Evolutionary conservation across 768 basidiomycete genomes (phyloP), one percentile per base, ranked within the genome.

Genomic region (Pleurotus salmoneostramineus): DNA sequence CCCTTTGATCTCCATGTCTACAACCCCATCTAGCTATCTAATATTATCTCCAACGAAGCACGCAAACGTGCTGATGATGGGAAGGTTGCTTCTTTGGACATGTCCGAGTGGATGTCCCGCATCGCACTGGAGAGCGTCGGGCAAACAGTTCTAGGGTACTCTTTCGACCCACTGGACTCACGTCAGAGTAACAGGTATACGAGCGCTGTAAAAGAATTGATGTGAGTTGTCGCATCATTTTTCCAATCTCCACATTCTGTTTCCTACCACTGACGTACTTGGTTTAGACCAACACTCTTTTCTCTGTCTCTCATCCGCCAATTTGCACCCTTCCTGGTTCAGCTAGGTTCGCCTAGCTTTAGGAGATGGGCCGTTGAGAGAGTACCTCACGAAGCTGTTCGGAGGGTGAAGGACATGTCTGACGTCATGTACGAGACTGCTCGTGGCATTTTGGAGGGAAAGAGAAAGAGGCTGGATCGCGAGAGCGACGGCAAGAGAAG

Each of bases 391-490:
- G 51, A 63, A 34, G 69, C 70, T 0, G 67, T 82, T 14, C 77
- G 76, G 50, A 74, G 72, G 52, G 69, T 81, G 12, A 75, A 75
- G 58, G 60, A 68, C 5, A 80, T 81, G 63, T 73, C 77, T n/a
- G 81, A 82, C 61, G 67, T 76, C 6, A 77, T 83, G 76, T 68
- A 81, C 50, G 60, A 71, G 40, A 74, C 74, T 3, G 78, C 79
- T 1, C 59, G 64, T 17, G 63, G 64, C 3, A 79, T 83, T 47
- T 65, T 82, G 50, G 63, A 69, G 47, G 64, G 70, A 55, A 78
- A 79, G 62, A 69, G 74, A 55, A 58, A 56, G 34, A 70, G 49
- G 44, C 63, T 70, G 42, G 56, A 66, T 61, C 14, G 49, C 58
- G 62, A 61, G 47, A 67, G 52, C 14, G 56, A 52, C 47, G 68